These are phyloP conservation scores for Geosmithia putterillii DNA, from an alignment of 2,329 filamentous ascomycete genomes.

Conservation along the genomic window DNA sequence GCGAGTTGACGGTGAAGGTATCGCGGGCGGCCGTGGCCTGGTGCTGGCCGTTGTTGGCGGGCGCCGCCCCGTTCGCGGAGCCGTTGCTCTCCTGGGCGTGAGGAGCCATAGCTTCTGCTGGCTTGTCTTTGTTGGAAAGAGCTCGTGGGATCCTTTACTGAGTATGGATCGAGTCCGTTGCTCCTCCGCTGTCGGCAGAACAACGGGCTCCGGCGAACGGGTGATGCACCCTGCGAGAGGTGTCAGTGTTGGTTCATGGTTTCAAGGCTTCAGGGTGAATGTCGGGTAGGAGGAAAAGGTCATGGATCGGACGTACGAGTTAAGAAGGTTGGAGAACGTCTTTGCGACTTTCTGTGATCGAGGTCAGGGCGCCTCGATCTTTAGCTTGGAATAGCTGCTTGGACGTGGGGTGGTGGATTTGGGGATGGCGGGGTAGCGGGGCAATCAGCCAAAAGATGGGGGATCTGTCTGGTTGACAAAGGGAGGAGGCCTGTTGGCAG, in stretches of 20 bases:
- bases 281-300: neutral
- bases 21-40: slow-evolving; percentile 35
- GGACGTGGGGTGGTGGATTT: neutral
- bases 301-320: slow-evolving; percentile 68
- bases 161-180: slow-evolving; percentile 55
- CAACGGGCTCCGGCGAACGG: slow-evolving; percentile 94
- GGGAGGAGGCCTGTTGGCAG: too few species aligned
- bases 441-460: neutral
- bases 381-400: neutral
- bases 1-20: slow-evolving; percentile 79
- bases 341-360: slow-evolving; percentile 61
- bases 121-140: slow-evolving; percentile 4
- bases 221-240: slow-evolving; percentile 62
- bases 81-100: slow-evolving; percentile 56
- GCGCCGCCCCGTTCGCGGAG: slow-evolving; percentile 50
- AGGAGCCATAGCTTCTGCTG: slow-evolving; percentile 62
- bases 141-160: slow-evolving; percentile 37
- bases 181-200: slow-evolving; percentile 75
- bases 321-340: slow-evolving; percentile 97
- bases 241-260: slow-evolving; percentile 11
- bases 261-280: neutral
- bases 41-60: slow-evolving; percentile 16
- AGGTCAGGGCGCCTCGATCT: slow-evolving; percentile 36
- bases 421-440: slow-evolving; percentile 2
- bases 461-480: neutral